Base-by-base conservation (phyloP, 345 rosid species). In the Capsella bursapastoris region DNA sequence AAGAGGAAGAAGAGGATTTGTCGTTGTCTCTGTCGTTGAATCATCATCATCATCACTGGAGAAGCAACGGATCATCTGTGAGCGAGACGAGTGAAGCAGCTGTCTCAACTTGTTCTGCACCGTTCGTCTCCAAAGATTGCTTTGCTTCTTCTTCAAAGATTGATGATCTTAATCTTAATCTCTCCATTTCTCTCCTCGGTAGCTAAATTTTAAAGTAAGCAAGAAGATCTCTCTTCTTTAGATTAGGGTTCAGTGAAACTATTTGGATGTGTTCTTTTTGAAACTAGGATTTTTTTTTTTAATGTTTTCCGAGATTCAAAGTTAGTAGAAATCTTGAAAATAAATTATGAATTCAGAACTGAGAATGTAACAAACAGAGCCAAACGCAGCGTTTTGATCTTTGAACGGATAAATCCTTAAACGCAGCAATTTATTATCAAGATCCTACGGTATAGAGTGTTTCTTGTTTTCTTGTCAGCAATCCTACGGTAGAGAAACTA, bases 81-180 rank as follows among this genome's bases (percentile, higher is more conserved):
- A 88, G 98, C n/a, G 96, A 86, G 34, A 80, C 80, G 3, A 87
- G 92, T 41, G 98, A 92, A 78, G 87, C 84, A 78, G 87, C 84
- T 3, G 72, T 90, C 75, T 92, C 94, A 7, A 82, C 83, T 1
- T 77, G 79, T 61, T 50, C 83, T 1, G 74, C 75, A 68, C 79
- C 88, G 51, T 78, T 66, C 47, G 28, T 51, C 64, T 64, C 55
- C 58, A 80, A 80, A 63, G 89, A 79, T 47, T 81, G 83, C 70
- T 81, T 75, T 9, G 80, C 45, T 16, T 79, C 88, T 13, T 84
- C 88, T 13, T 84, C 82, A 3, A 64, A 76, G 56, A 69, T 48
- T 38, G 81, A 72, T 38, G 81, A 72, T 48, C 70, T 88, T 7
- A 87, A 88, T 66, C 79, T 92, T 31, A 92, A 90, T 47, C 84